Evolutionary conservation across 306 rosid species (phyloP), one percentile per base, ranked within the genome.

Genomic region (Styphnolobium japonicum): DNA sequence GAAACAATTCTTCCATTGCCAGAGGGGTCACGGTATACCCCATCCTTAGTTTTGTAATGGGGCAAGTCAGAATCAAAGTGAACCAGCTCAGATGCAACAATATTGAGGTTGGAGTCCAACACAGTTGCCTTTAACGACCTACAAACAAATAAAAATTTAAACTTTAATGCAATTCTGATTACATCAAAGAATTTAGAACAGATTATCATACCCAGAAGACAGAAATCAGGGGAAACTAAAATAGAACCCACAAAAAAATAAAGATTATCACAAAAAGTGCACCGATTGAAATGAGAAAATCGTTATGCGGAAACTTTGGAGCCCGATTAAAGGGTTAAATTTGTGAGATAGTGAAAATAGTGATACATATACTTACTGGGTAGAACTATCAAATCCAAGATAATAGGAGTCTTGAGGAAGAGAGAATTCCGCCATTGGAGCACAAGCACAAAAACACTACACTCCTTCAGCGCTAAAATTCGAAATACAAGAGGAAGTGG

Each of bases 121-220:
- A 95, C 88, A 5, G 99, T 93, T 52, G 98, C 98, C 83, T 95
- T 95, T 84, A 95, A 88, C 16, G 99, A 95, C 95, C 99, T 95
- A 73, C 22, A 3, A 46, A 73, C 8, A 62, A 78, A 68, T 62
- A 4, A 56, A 70, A 57, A 46, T 39, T 31, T 11, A 21, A 80
- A 67, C 4, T 70, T 86, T 63, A 31, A 67, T 10, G 73, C 73
- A 37, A 42, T 67, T 60, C 75, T 52, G n/a, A 53, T 73, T 21
- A 29, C 62, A 67, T 45, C 36, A 64, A 6, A 55, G 25, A 42
- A 66, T 45, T 36, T 15, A 71, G 33, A 39, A 29, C 33, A 22
- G 7, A n/a, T 6, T 9, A 16, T 27, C 8, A 33, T 12, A 12
- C 76, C 43, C 42, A 40, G 8, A 23, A 4, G 60, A 34, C 18